Conservation (phyloP, 2,329 filamentous ascomycete genomes). For the Fusarium compactum region DNA sequence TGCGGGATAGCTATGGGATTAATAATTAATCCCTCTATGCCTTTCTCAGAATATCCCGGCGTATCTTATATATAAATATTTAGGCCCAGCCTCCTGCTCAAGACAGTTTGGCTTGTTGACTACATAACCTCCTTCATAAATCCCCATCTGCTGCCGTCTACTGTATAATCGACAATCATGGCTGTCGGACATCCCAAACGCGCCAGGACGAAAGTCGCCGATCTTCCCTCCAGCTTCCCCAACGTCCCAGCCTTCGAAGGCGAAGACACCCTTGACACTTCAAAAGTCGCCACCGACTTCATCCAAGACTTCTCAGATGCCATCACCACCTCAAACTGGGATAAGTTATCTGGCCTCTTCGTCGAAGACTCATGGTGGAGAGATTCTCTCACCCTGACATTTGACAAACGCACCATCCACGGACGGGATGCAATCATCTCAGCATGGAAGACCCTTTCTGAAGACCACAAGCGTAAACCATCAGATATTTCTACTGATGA, state of each 20-base stretch:
- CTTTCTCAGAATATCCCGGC: no score
- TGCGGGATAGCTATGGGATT: neutral
- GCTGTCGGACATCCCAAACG: neutral
- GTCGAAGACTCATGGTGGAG: neutral
- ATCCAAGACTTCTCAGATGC: neutral
- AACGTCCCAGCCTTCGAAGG: neutral
- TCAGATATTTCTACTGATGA: neutral
- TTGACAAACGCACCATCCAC: neutral
- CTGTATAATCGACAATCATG: neutral
- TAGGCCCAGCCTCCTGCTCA: no score
- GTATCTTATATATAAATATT: neutral
- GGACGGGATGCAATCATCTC: neutral
- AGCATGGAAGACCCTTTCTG: neutral
- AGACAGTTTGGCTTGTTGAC: no score
- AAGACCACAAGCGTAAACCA: neutral
- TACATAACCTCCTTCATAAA: no score
- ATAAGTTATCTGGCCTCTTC: neutral
- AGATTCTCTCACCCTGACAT: neutral
- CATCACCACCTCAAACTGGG: neutral
- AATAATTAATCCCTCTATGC: neutral
- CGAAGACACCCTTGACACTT: neutral
- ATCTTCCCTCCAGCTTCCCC: neutral
- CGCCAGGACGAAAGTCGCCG: neutral
- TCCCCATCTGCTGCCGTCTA: rapidly evolving
- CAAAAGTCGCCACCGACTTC: neutral